Evolutionary conservation across 768 basidiomycete species (phyloP).

Genomic region (Kwoniella bestiolae): DNA sequence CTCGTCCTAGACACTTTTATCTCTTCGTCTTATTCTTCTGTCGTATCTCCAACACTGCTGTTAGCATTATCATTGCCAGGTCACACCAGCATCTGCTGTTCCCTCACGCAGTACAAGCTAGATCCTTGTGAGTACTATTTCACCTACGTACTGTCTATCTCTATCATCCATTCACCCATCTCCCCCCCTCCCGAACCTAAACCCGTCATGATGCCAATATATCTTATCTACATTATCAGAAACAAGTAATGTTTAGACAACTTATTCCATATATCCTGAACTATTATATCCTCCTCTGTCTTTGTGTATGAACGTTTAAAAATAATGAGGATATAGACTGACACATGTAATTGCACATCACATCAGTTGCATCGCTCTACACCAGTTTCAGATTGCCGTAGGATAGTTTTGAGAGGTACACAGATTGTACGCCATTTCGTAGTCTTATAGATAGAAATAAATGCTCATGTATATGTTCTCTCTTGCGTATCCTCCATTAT

Average conservation of each 20-base stretch:
- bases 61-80: too few species aligned
- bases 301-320: too few species aligned
- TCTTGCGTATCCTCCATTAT: background rate
- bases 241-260: constrained; percentile 36
- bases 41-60: too few species aligned
- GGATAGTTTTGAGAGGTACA: background rate
- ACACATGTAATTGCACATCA: too few species aligned
- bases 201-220: constrained; percentile 38
- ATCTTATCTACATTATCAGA: constrained; percentile 59
- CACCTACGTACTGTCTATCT: background rate
- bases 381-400: too few species aligned
- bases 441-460: background rate
- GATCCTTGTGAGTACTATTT: too few species aligned
- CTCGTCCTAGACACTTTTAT: too few species aligned
- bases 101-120: too few species aligned
- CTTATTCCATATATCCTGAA: constrained; percentile 39
- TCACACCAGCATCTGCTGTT: too few species aligned
- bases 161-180: background rate
- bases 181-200: background rate
- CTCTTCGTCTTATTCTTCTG: too few species aligned
- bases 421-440: constrained; percentile 22
- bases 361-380: too few species aligned
- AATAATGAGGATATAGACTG: too few species aligned
- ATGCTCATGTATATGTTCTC: constrained; percentile 6
- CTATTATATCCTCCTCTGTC: constrained; percentile 15